phyloP scores from a whole-genome alignment of 345 rosid species.

The Acer saccharum region DNA sequence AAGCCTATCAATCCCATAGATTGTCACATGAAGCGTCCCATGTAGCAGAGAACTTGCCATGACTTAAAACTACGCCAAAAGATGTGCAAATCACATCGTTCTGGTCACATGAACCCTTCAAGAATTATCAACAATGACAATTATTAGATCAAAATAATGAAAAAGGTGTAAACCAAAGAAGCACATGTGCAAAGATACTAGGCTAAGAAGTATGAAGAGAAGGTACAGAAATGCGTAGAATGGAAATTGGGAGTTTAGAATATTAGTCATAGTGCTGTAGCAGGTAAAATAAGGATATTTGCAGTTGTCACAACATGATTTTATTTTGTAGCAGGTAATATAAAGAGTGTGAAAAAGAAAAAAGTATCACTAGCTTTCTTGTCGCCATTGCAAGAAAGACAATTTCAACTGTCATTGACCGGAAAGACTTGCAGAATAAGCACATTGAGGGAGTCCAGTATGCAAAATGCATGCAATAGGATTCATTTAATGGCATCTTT shows the following conservation, averaged over 20 bases:
- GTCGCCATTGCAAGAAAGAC: neutral
- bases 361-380: neutral
- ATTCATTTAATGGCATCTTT: no score
- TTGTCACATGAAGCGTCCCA: slow-evolving; percentile 50
- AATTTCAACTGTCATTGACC: neutral
- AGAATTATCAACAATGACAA: neutral
- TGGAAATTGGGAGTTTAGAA: neutral
- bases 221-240: neutral
- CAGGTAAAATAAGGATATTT: neutral
- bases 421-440: no score
- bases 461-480: no score
- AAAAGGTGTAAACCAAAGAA: no score
- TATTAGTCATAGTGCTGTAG: neutral
- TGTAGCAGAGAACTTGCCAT: slow-evolving; percentile 44
- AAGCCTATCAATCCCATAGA: slow-evolving; percentile 38
- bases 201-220: neutral
- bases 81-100: neutral
- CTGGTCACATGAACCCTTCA: neutral
- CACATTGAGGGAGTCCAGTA: no score
- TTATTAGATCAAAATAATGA: neutral
- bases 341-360: neutral
- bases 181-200: neutral
- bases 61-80: neutral
- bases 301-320: neutral
- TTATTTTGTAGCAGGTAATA: neutral